Base-by-base conservation (phyloP, 2,329 filamentous ascomycete genomes). In the Arthrobotrys sinensis region DNA sequence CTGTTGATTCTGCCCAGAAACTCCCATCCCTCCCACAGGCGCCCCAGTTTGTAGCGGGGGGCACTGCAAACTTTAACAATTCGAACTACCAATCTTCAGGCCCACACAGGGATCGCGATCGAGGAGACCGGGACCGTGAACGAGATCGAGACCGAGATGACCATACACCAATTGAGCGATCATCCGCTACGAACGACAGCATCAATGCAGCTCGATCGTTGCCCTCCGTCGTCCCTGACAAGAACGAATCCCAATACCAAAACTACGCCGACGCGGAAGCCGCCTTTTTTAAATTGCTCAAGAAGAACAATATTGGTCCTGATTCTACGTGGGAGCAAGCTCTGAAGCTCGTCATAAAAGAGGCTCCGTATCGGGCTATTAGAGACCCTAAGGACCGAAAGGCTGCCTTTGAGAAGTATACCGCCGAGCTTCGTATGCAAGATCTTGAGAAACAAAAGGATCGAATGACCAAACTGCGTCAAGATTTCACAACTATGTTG, bases 371-470 rank as follows among this genome's bases (percentile, higher is more conserved):
- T 84, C 92, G 95, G 79, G 93, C 96, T 19, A 90, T 99, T 81
- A 96, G 95, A 82, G 94, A 97, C 82, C 93, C 96, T 4, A 94
- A 91, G 84, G 94, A 97, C 83, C 91, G 96, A 81, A 96, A 93
- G 85, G 88, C 91, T 80, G 93, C 94, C 16, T 99, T 97, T 85
- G 93, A 97, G 86, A 97, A 97, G 86, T 99, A 96, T 86, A 93
- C 93, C 83, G 88, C 93, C 82, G 93, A 98, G 84, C 89, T 97
- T 85, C 90, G 96, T 81, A 88, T 92, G 81, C 93, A 97, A 86
- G 96, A 99, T 86, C 96, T 96, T 86, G 93, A 96, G 84, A 92
- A 92, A 81, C 94, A 94, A 83, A 95, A 97, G 85, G 95, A 98
- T 85, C 91, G 96, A 83, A 88, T 97, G 84, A 88, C 93, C 82